phyloP scores from a whole-genome alignment of 805 yeast species.

The Candida qinlingensis region DNA sequence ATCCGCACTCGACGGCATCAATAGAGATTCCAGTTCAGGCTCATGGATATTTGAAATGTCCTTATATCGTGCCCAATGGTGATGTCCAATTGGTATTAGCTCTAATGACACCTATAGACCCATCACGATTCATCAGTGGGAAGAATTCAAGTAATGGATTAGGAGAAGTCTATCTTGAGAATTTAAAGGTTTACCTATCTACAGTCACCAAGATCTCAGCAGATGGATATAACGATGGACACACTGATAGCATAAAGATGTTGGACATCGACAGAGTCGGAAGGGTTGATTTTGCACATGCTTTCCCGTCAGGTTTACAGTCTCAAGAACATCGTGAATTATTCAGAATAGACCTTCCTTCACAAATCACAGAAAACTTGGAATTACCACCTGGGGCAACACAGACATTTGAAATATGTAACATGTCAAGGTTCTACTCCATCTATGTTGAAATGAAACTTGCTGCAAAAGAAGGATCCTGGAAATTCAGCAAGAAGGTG shows the following conservation, averaged over 20 bases:
- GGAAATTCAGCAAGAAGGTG: no score
- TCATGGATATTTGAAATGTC: neutral
- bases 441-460: no score
- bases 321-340: neutral
- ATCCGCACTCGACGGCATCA: neutral
- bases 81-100: slow-evolving; percentile 11
- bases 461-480: no score
- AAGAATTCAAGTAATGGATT: neutral
- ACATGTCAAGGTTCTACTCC: no score
- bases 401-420: no score
- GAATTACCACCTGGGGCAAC: no score
- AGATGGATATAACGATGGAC: neutral
- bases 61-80: neutral
- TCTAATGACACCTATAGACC: slow-evolving; percentile 4
- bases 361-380: no score
- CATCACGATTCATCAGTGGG: neutral
- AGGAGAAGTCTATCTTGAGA: slow-evolving; percentile 5
- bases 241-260: neutral
- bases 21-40: neutral
- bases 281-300: neutral
- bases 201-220: neutral
- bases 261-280: neutral
- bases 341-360: slow-evolving; percentile 3
- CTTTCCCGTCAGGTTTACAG: neutral
- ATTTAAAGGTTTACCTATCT: neutral